These are phyloP conservation scores for Crassisporium funariophilum DNA, from an alignment of 768 basidiomycete species.

Conservation along the genomic window DNA sequence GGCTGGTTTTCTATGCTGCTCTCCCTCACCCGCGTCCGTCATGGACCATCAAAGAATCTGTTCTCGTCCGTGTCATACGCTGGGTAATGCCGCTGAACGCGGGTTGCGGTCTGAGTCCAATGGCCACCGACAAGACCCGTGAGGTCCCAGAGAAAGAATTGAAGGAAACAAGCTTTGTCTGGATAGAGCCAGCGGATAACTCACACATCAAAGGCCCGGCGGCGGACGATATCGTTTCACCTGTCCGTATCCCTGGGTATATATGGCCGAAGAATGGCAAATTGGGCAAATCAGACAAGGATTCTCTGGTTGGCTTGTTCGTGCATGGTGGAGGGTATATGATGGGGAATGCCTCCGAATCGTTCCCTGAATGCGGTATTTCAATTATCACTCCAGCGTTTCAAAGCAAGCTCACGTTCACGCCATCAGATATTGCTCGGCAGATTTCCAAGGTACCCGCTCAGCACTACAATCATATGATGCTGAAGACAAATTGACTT, in stretches of 20 bases:
- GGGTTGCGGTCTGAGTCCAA: conserved; percentile 1
- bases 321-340: conserved; percentile 30
- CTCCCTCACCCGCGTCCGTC: conserved; percentile 19
- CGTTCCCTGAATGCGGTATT: conserved; percentile 19
- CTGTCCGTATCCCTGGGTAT: conserved; percentile 24
- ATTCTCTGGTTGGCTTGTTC: conserved; percentile 23
- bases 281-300: conserved; percentile 2
- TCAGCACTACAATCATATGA: background rate
- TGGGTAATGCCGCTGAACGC: conserved; percentile 25
- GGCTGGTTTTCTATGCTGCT: conserved; percentile 17
- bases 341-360: conserved; percentile 28
- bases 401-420: background rate
- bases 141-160: conserved; percentile 21
- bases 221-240: conserved; percentile 15
- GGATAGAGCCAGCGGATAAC: conserved; percentile 20
- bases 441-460: background rate
- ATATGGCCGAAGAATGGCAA: conserved; percentile 23
- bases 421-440: background rate
- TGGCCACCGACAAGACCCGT: conserved; percentile 18
- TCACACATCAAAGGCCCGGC: conserved; percentile 16
- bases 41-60: conserved; percentile 23
- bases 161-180: conserved; percentile 24
- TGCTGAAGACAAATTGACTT: background rate
- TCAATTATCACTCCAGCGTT: background rate
- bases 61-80: conserved; percentile 20